Base-by-base conservation (phyloP, 2,329 filamentous ascomycete genomes). In the Fusarium virguliforme region DNA sequence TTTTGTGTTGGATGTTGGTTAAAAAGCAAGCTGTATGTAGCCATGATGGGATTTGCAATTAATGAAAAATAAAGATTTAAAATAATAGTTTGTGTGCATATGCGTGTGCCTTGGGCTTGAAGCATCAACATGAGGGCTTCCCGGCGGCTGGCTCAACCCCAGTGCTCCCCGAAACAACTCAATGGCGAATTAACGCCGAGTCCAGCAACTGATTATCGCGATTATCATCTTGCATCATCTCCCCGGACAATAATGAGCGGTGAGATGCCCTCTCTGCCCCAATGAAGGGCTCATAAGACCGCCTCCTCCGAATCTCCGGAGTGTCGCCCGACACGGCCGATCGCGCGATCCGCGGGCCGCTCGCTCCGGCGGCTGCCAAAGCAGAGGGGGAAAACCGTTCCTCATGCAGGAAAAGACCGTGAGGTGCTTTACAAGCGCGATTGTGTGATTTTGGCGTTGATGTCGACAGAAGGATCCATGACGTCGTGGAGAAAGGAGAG, bases 401-500 rank as follows among this genome's bases (percentile, higher is more conserved):
- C 35, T 24, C 59, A 41, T 43, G 50, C 48, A 64, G 38, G 53
- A 46, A 46, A 48, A 41, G 28, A 13, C 43, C 24, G 10, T 28
- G 43, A 9, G 15, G 5, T 50, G 51, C 53, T 35, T 18, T 53
- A 53, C 41, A 53, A 63, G 50, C 50, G 54, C 54, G 48, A 75
- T 76, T 75, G 74, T 76, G 74, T 75, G 70, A 76, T 76, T 76
- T 76, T 76, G 71, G 74, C 65, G 68, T 67, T 60, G 46, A 75
- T 76, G 74, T 76, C 65, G 74, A 54, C 37, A 62, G 28, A 28
- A 18, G 18, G 22, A 30, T n/a, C 48, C 60, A 72, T 75, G 74
- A 75, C 68, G 72, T 68, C 57, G 24, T 38, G 38, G 18, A 18
- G 18, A 18, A 18, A 18, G 18, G 18, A 10, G 10, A 72, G 58